phyloP scores from a whole-genome alignment of 108 stramenopile genomes.

The Stephanodiscus triporus region DNA sequence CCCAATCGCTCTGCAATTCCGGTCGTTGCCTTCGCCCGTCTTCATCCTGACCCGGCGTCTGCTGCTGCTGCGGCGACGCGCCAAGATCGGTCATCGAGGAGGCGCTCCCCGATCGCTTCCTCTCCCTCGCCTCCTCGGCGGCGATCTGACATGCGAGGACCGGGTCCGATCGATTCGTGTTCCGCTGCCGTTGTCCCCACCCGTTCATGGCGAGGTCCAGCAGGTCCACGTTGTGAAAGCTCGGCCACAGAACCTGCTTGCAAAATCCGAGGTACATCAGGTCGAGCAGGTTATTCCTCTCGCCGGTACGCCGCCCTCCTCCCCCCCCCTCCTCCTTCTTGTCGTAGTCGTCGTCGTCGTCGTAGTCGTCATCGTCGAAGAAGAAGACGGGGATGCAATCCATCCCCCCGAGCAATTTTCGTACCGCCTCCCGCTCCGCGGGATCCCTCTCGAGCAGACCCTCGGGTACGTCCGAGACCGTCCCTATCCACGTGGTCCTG shows the following conservation, averaged over 20 bases:
- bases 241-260: slow-evolving; percentile 97
- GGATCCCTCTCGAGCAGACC: slow-evolving; percentile 49
- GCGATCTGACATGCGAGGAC: slow-evolving; percentile 47
- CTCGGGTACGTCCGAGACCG: slow-evolving; percentile 77
- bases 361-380: slow-evolving; percentile 33
- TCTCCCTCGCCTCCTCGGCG: slow-evolving; percentile 46
- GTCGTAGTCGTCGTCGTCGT: slow-evolving; percentile 18
- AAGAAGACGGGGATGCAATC: slow-evolving; percentile 96
- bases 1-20: slow-evolving; percentile 71
- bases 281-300: slow-evolving; percentile 37
- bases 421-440: slow-evolving; percentile 80
- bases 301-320: neutral
- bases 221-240: slow-evolving; percentile 97
- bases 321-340: too few relatives aligned
- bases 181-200: slow-evolving; percentile 52
- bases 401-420: slow-evolving; percentile 73
- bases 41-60: neutral
- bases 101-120: slow-evolving; percentile 35
- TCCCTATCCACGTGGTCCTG: slow-evolving; percentile 93
- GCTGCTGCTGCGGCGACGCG: slow-evolving; percentile 1
- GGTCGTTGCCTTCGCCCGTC: slow-evolving; percentile 1
- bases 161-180: slow-evolving; percentile 29
- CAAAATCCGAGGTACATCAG: slow-evolving; percentile 95
- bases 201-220: slow-evolving; percentile 79
- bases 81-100: slow-evolving; percentile 14